Evolutionary conservation across 192 early-diverging fungal species (phyloP).

Genomic region (Coemansia sp.): DNA sequence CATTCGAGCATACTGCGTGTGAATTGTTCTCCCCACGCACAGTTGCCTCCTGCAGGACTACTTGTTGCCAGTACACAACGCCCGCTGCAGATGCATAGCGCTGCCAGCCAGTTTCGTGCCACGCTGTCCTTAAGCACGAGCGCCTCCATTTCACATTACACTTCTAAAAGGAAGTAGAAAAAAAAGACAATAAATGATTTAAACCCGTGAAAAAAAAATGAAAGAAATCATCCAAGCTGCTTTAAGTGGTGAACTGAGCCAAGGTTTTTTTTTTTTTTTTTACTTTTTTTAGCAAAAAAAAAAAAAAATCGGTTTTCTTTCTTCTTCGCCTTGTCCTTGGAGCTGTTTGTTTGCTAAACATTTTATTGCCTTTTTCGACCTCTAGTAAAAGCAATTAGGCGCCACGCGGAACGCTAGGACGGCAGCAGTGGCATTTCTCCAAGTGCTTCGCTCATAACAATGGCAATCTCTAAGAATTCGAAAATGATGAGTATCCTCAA

Average conservation of each 20-base stretch:
- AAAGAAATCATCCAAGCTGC: too few relatives aligned
- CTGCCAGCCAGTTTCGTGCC: constrained; percentile 33
- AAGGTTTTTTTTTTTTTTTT: neutral
- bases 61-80: constrained; percentile 39
- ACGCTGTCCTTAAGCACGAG: constrained; percentile 26
- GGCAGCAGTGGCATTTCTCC: neutral
- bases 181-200: neutral
- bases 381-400: neutral
- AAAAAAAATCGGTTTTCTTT: too few relatives aligned
- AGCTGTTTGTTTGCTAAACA: too few relatives aligned
- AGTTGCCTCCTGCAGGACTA: neutral
- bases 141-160: constrained; percentile 20
- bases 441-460: constrained; percentile 9
- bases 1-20: constrained; percentile 40
- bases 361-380: neutral
- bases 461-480: constrained; percentile 71
- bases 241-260: too few relatives aligned
- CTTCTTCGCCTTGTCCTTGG: too few relatives aligned
- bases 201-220: too few relatives aligned
- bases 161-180: neutral
- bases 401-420: neutral
- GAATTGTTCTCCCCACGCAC: constrained; percentile 26
- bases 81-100: constrained; percentile 39
- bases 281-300: too few relatives aligned
- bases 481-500: constrained; percentile 95